Evolutionary conservation across 148 eudicot genomes (phyloP), one percentile per base, ranked within the genome.

Genomic region (Arctostaphylos glauca): DNA sequence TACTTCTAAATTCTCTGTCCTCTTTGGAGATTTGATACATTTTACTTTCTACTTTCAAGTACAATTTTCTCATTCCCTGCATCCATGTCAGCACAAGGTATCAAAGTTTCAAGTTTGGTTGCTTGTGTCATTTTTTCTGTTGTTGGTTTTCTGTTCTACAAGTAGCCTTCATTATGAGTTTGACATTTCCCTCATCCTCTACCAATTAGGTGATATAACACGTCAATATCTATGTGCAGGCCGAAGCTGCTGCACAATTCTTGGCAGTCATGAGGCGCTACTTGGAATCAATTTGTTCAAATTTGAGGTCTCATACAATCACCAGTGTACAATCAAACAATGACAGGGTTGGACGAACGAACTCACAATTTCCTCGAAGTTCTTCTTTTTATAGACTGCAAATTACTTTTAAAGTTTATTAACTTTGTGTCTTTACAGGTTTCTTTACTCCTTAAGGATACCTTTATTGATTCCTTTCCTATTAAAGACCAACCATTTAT

Each of bases 391-490:
- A n/a, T 14, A 52, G 18, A 52, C 47, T 72, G 58, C 74, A 64
- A 49, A 46, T 58, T 56, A 16, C 50, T 74, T 47, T 76, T n/a
- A n/a, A 84, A 79, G 54, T 55, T 79, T 38, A 46, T 38, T 73
- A 5, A 67, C 5, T 76, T 5, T 78, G 50, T 76, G 50, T 84
- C 62, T 76, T 74, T 85, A 76, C 90, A 96, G 99, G 99, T 96
- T 84, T 93, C 98, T 19, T 83, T 96, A 85, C 98, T 96, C 60
- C 88, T 94, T 54, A 96, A 93, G 89, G 99, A 96, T 81, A 96
- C 95, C 86, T 96, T 90, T 85, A 84, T 96, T 81, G 98, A 93
- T 89, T 96, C 99, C 82, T 96, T 96, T 77, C 88, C 95, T 62
- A 79, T 84, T 60, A 92, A 78, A 85, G 98, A 94, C 82, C 93